Conservation (phyloP, 2,329 filamentous ascomycete genomes). For the Cephalotrichum gorgonifer region DNA sequence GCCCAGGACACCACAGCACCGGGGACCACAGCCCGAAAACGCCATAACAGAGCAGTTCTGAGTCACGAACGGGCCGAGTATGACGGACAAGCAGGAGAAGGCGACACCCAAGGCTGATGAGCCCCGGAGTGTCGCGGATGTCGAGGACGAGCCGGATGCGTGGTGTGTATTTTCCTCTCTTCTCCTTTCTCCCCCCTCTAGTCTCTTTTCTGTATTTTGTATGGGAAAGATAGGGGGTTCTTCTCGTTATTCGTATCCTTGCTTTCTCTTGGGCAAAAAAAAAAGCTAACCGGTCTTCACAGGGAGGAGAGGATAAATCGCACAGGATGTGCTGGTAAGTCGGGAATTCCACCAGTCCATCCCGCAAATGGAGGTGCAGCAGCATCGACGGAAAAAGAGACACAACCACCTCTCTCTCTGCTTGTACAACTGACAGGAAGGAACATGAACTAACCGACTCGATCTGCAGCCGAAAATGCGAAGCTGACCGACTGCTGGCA, state of each 20-base stretch:
- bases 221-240: no score
- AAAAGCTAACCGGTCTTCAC: slow-evolving; percentile 8
- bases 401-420: neutral
- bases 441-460: neutral
- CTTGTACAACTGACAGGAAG: neutral
- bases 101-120: slow-evolving; percentile 26
- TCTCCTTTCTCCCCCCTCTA: no score
- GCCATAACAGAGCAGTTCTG: neutral
- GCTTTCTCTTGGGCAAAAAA: neutral
- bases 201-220: no score
- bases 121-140: slow-evolving; percentile 32
- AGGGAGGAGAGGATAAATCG: slow-evolving; percentile 98
- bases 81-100: slow-evolving; percentile 21
- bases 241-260: no score
- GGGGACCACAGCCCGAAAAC: neutral
- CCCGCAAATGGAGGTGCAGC: no score
- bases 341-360: neutral
- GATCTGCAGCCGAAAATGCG: slow-evolving; percentile 76
- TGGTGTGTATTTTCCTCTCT: slow-evolving; percentile 75
- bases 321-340: slow-evolving; percentile 79
- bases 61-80: neutral
- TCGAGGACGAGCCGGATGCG: slow-evolving; percentile 87
- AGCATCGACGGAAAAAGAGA: no score
- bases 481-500: slow-evolving; percentile 94
- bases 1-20: neutral